Evolutionary conservation across 768 basidiomycete species (phyloP).

Genomic region (Tricholoma sp.): DNA sequence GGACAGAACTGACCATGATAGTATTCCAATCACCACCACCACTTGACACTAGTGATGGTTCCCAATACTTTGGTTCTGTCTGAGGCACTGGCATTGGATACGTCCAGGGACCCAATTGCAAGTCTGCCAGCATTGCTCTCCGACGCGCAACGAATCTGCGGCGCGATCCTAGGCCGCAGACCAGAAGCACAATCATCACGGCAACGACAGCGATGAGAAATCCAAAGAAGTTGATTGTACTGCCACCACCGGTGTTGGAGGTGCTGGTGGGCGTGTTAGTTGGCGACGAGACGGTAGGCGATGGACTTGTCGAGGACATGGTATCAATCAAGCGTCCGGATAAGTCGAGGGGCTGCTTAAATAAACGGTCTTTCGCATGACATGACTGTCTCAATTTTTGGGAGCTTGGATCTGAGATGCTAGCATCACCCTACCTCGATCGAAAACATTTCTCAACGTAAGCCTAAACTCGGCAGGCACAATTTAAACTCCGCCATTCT

Average conservation of each 20-base stretch:
- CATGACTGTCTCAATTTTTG: background rate
- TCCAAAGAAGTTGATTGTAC: constrained; percentile 43
- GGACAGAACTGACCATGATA: constrained; percentile 11
- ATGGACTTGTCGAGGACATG: background rate
- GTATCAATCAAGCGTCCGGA: background rate
- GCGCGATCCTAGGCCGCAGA: constrained; percentile 45
- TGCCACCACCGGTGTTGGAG: constrained; percentile 22
- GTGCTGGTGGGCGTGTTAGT: constrained; percentile 1
- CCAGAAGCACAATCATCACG: constrained; percentile 46
- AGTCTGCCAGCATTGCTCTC: constrained; percentile 7
- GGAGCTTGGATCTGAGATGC: background rate
- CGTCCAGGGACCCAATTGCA: constrained; percentile 1
- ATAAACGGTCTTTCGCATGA: background rate
- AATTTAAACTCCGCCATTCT: too few relatives aligned
- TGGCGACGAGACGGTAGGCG: background rate
- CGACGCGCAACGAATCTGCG: constrained; percentile 29
- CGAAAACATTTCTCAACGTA: too few relatives aligned
- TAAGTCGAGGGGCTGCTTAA: background rate
- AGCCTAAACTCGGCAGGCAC: too few relatives aligned
- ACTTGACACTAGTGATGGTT: constrained; percentile 8
- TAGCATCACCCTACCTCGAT: too few relatives aligned
- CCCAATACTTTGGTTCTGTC: constrained; percentile 11
- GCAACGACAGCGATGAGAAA: constrained; percentile 47
- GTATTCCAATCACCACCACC: constrained; percentile 4
- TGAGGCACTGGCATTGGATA: background rate